Conservation (phyloP, 208 protist species). For the Leishmania gerbilli region DNA sequence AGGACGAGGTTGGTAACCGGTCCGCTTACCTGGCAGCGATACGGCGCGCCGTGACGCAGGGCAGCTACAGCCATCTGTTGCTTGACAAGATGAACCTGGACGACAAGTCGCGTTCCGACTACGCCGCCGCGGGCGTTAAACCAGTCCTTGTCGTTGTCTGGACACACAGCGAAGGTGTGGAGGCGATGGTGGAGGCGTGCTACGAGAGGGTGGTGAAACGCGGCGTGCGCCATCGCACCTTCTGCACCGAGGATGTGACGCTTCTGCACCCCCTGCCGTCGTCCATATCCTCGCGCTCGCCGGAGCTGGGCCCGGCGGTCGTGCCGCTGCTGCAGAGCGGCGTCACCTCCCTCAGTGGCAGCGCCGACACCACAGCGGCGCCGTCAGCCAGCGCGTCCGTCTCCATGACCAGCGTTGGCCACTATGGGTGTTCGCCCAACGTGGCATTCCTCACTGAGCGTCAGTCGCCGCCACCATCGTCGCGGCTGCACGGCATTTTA, state of each 20-base stretch:
- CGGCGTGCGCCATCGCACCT: slow-evolving; percentile 61
- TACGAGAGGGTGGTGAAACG: slow-evolving; percentile 60
- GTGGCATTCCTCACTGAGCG: background rate
- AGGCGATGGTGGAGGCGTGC: slow-evolving; percentile 54
- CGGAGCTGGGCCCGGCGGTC: slow-evolving; percentile 13
- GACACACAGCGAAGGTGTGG: slow-evolving; percentile 44
- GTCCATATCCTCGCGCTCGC: slow-evolving; percentile 12
- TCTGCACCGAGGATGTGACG: slow-evolving; percentile 23
- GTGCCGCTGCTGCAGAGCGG: slow-evolving; percentile 2
- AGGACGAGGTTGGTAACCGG: slow-evolving; percentile 72
- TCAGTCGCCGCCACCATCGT: slow-evolving; percentile 12
- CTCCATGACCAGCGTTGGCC: background rate
- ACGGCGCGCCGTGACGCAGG: slow-evolving; percentile 29
- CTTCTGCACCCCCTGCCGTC: background rate
- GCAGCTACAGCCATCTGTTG: slow-evolving; percentile 69
- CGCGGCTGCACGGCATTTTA: slow-evolving; percentile 52
- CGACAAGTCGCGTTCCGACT: slow-evolving; percentile 49
- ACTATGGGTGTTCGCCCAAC: background rate
- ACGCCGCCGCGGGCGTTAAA: slow-evolving; percentile 30
- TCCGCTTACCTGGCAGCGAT: slow-evolving; percentile 59
- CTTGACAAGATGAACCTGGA: slow-evolving; percentile 89
- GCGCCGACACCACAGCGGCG: slow-evolving; percentile 6
- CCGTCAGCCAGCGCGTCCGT: background rate
- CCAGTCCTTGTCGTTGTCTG: slow-evolving; percentile 48
- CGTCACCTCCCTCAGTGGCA: background rate